Percentiles rank a stretch among this genome's conserved stretches.
Conservation (phyloP, 441 rosid genomes). For the Cnidoscolus chayamansa region DNA sequence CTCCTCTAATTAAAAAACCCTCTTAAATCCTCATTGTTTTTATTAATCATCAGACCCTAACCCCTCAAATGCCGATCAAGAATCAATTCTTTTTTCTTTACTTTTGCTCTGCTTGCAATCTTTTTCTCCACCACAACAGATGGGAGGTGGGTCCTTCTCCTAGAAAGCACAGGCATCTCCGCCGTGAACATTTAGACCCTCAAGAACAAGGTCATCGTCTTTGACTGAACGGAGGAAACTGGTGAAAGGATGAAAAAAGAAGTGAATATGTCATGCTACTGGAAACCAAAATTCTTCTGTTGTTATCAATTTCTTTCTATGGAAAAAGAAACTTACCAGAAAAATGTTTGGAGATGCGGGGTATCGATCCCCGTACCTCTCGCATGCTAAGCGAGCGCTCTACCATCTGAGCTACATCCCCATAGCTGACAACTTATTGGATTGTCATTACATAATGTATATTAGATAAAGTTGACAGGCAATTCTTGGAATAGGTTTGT, state of each 20-base stretch:
- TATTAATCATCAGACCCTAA: background rate
- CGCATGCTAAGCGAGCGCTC: slow-evolving; percentile 99
- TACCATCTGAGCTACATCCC: slow-evolving; percentile 84
- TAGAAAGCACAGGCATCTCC: slow-evolving; percentile 60
- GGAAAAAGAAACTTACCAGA: too few species aligned
- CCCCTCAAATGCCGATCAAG: slow-evolving; percentile 27
- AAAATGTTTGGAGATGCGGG: slow-evolving; percentile 63
- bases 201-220: slow-evolving; percentile 63
- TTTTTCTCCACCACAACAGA: slow-evolving; percentile 9
- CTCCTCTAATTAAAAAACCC: too few species aligned
- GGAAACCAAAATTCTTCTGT: too few species aligned
- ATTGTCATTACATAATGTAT: too few species aligned
- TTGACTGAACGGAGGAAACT: slow-evolving; percentile 53
- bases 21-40: background rate
- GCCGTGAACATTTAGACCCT: slow-evolving; percentile 93
- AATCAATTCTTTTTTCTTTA: slow-evolving; percentile 23
- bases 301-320: background rate
- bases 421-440: background rate
- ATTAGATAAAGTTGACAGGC: too few species aligned
- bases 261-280: too few species aligned
- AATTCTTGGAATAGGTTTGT: too few species aligned
- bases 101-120: background rate
- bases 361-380: slow-evolving; percentile 94
- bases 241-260: too few species aligned
- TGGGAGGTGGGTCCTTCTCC: slow-evolving; percentile 41